Evolutionary conservation across 2,329 filamentous ascomycete genomes (phyloP).

Genomic region (Dactylellina drechsleri): DNA sequence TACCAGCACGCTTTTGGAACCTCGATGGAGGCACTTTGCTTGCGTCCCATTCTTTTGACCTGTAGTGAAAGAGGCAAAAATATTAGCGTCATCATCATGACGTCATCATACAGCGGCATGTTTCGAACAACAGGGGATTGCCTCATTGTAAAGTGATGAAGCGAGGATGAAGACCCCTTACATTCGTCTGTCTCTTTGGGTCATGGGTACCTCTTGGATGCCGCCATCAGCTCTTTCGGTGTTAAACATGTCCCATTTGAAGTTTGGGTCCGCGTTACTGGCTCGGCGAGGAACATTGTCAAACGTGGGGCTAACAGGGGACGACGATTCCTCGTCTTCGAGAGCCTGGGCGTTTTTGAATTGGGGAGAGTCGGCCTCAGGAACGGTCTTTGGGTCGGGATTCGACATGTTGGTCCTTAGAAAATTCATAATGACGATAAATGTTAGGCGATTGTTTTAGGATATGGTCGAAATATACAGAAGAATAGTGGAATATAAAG

Average conservation of each 20-base stretch:
- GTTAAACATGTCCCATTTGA: constrained; percentile 53
- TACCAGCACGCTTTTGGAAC: constrained; percentile 76
- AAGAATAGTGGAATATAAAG: background rate
- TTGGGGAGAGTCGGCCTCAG: constrained; percentile 34
- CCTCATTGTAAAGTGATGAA: background rate
- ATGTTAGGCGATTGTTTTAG: constrained; percentile 16
- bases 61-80: constrained; percentile 38
- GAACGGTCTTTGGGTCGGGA: constrained; percentile 33
- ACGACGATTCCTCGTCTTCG: constrained; percentile 22
- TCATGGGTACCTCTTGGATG: constrained; percentile 24
- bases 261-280: constrained; percentile 22
- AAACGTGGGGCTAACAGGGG: constrained; percentile 41
- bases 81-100: constrained; percentile 49
- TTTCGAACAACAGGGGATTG: background rate
- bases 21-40: constrained; percentile 74
- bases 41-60: constrained; percentile 65
- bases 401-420: constrained; percentile 35
- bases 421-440: constrained; percentile 26
- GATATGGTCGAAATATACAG: background rate
- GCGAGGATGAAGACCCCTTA: constrained; percentile 3
- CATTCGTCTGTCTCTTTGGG: constrained; percentile 40
- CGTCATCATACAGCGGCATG: constrained; percentile 42
- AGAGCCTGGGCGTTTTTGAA: constrained; percentile 50
- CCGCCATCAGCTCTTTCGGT: constrained; percentile 21
- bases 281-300: constrained; percentile 26